Evolutionary conservation across 495 filamentous ascomycete species (phyloP).

Genomic region (Penicillium manginii): DNA sequence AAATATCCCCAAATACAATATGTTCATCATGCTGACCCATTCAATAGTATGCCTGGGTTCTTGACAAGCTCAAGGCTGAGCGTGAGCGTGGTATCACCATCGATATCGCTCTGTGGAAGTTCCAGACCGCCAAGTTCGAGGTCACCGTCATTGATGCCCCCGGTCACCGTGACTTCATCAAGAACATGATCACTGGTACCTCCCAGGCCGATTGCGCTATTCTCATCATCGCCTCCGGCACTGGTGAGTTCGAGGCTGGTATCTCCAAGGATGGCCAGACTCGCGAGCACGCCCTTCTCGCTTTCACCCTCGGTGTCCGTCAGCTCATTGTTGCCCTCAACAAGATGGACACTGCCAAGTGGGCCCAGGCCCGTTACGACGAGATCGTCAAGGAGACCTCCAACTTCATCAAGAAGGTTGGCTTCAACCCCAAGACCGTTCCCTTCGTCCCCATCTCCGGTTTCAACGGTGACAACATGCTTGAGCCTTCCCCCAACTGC

Average conservation of each 20-base stretch:
- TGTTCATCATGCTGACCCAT: neutral
- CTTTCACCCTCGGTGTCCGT: conserved; percentile 99
- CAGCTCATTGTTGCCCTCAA: conserved; percentile 99
- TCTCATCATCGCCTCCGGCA: conserved; percentile 99
- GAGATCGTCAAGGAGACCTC: conserved; percentile 99
- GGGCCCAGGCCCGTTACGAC: conserved; percentile 93
- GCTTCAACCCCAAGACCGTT: conserved; percentile 98
- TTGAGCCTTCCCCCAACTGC: conserved; percentile 88
- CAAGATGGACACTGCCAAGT: conserved; percentile 99
- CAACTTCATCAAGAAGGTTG: conserved; percentile 99
- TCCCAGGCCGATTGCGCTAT: conserved; percentile 99
- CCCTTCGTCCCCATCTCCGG: conserved; percentile 99
- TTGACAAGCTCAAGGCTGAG: conserved; percentile 99
- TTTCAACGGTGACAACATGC: conserved; percentile 99
- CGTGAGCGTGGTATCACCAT: conserved; percentile 99
- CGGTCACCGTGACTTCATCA: conserved; percentile 99
- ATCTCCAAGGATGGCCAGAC: conserved; percentile 99
- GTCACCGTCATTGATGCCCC: conserved; percentile 99
- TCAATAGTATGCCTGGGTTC: conserved; percentile 89
- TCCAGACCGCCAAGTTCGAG: conserved; percentile 98
- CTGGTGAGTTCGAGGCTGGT: conserved; percentile 99
- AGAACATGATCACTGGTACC: conserved; percentile 99
- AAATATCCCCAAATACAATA: no score
- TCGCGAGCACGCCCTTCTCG: conserved; percentile 99
- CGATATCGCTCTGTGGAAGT: conserved; percentile 99